Conservation (phyloP, 2,329 filamentous ascomycete genomes). For the Colletotrichum godetiae region DNA sequence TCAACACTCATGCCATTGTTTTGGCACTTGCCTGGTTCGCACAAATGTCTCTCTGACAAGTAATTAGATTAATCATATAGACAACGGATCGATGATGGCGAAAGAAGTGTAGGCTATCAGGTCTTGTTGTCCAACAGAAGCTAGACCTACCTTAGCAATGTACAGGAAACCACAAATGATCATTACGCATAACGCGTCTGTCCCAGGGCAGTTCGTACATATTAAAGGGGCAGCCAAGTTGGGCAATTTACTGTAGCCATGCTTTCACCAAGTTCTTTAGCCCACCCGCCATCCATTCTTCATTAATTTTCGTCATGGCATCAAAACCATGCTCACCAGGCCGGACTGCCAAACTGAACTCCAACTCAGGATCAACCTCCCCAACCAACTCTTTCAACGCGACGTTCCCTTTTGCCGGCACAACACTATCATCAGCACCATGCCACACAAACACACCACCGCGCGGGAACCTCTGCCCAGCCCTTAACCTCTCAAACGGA, state of each 20-base stretch:
- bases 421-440: slow-evolving; percentile 3
- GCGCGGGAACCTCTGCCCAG: slow-evolving; percentile 6
- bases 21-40: neutral
- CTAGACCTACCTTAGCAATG: no score
- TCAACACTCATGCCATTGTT: neutral
- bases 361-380: slow-evolving; percentile 3
- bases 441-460: slow-evolving; percentile 28
- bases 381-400: neutral
- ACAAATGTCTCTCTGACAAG: neutral
- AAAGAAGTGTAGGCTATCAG: no score
- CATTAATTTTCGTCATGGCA: neutral
- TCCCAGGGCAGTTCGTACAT: no score
- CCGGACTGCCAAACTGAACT: neutral
- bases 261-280: neutral
- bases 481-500: slow-evolving; percentile 1
- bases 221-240: no score
- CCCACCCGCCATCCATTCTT: slow-evolving; percentile 14
- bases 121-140: no score
- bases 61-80: neutral
- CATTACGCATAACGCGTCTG: no score
- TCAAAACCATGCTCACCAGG: slow-evolving; percentile 26
- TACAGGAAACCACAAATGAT: no score
- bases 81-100: no score
- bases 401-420: neutral
- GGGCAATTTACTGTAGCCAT: slow-evolving; percentile 8